phyloP scores from a whole-genome alignment of 2,329 filamentous ascomycete species.

The Aspergillus cejpii region DNA sequence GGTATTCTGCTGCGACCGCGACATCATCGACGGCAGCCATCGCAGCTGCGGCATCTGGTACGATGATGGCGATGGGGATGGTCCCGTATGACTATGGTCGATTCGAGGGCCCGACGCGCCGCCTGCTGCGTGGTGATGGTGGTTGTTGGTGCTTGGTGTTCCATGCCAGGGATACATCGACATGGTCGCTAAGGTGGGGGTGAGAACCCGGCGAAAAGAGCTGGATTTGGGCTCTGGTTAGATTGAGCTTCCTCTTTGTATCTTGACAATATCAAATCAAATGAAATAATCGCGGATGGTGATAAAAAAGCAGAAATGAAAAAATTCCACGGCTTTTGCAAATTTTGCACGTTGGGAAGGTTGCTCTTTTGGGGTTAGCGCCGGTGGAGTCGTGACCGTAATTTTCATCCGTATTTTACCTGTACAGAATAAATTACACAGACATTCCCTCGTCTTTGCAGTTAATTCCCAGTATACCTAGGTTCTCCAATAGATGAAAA shows the following conservation, averaged over 20 bases:
- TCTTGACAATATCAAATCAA: too few species aligned
- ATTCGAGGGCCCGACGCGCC: constrained; percentile 8
- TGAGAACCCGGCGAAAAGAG: too few species aligned
- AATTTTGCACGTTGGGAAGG: constrained; percentile 1
- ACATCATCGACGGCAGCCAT: constrained; percentile 23
- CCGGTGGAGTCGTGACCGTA: constrained; percentile 1
- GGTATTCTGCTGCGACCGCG: constrained; percentile 13
- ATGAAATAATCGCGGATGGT: not conserved
- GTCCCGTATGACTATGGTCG: constrained; percentile 7
- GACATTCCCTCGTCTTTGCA: too few species aligned
- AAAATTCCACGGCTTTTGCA: constrained; percentile 15
- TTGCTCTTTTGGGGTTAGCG: constrained; percentile 4
- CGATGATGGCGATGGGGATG: constrained; percentile 12
- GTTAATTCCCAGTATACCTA: too few species aligned
- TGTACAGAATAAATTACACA: not conserved
- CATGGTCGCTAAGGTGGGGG: not conserved
- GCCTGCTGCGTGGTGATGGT: constrained; percentile 1
- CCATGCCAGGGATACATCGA: constrained; percentile 19
- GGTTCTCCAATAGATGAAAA: not conserved
- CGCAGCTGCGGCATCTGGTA: constrained; percentile 22
- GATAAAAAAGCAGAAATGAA: constrained; percentile 6
- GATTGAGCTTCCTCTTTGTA: too few species aligned
- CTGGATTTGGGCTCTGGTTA: too few species aligned
- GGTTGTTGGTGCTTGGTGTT: constrained; percentile 4
- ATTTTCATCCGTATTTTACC: constrained; percentile 1